These are phyloP conservation scores for Phytophthora sp. DNA, from an alignment of 352 stramenopile species.

Conservation along the genomic window DNA sequence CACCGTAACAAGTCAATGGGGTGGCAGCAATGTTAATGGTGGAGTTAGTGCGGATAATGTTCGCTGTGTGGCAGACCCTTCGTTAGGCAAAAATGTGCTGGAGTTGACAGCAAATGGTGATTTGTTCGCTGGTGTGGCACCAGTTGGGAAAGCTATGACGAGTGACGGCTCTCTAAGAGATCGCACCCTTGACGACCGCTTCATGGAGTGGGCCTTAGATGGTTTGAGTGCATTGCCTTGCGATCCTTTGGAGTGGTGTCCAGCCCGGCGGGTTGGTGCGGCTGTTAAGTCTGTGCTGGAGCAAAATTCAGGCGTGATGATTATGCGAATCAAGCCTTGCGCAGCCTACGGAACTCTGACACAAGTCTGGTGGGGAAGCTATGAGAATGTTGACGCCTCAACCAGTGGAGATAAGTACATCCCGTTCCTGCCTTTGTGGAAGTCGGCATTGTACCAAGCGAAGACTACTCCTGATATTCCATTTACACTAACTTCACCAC, in stretches of 20 bases:
- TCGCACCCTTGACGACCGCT: slow-evolving; percentile 44
- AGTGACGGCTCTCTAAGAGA: slow-evolving; percentile 23
- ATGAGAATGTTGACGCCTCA: slow-evolving; percentile 22
- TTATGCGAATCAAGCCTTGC: slow-evolving; percentile 59
- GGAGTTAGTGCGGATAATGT: slow-evolving; percentile 66
- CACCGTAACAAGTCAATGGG: slow-evolving; percentile 59
- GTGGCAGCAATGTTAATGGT: slow-evolving; percentile 61
- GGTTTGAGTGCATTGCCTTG: slow-evolving; percentile 52
- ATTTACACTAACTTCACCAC: slow-evolving; percentile 19
- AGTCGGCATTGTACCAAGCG: slow-evolving; percentile 58
- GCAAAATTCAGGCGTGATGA: slow-evolving; percentile 56
- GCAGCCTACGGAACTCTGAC: slow-evolving; percentile 60
- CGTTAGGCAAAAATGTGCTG: slow-evolving; percentile 44
- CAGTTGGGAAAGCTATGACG: slow-evolving; percentile 37
- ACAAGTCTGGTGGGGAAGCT: slow-evolving; percentile 67
- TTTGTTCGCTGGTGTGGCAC: slow-evolving; percentile 39
- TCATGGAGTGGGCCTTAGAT: slow-evolving; percentile 61
- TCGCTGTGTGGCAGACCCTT: slow-evolving; percentile 35
- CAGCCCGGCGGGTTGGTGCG: slow-evolving; percentile 57
- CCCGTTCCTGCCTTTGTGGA: slow-evolving; percentile 66
- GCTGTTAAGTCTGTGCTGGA: slow-evolving; percentile 48
- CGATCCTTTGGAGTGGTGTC: slow-evolving; percentile 41
- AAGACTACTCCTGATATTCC: slow-evolving; percentile 45
- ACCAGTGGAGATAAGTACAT: slow-evolving; percentile 28
- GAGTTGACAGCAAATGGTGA: slow-evolving; percentile 61